Base-by-base conservation (phyloP, 768 basidiomycete species). In the Mycena chlorophos region DNA sequence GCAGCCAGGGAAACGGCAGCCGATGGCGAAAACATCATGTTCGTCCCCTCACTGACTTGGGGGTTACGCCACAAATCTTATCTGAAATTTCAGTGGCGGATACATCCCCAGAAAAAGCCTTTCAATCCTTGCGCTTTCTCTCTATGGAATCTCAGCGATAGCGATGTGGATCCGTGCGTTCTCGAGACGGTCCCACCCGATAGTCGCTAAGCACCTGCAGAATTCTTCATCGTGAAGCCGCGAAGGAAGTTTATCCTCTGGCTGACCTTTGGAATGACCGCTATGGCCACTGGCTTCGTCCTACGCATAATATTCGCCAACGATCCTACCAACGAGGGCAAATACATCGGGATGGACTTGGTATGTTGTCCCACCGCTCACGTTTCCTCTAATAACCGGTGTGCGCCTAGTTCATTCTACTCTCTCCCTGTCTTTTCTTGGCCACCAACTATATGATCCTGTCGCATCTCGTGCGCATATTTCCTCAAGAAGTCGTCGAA, bases 371-470 rank as follows among this genome's bases (percentile, higher is more conserved):
- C 20, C 20, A 6, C 22, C 20, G n/a, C 40, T 42, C 8, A 42
- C 5, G 13, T 42, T 42, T 34, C n/a, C n/a, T n/a, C 31, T 34
- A 17, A 34, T 34, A 17, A 8, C 8, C 31, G 8, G 5, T 43
- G 14, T 28, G 16, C 49, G 5, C 49, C n/a, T n/a, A 31, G 37
- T 51, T 51, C 34, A 51, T 51, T 22, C 23, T 51, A 17, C 50
- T 51, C 29, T 38, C 34, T 10, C 50, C 50, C 10, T 51, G 50
- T 25, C 20, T 39, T 4, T 51, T 51, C 50, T 25, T 51, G 5
- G 50, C 50, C 8, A 51, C 50, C 17, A 37, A 51, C 50, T 51
- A 51, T 26, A 39, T 51, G 5, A 22, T 51, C 38, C 22, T 51
- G 16, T 23, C 31, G 4, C 34, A 39, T 26, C 50, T 51, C 12